Base-by-base conservation (phyloP, 1,284 basidiomycete species). In the Ganoderma leucocontextum region DNA sequence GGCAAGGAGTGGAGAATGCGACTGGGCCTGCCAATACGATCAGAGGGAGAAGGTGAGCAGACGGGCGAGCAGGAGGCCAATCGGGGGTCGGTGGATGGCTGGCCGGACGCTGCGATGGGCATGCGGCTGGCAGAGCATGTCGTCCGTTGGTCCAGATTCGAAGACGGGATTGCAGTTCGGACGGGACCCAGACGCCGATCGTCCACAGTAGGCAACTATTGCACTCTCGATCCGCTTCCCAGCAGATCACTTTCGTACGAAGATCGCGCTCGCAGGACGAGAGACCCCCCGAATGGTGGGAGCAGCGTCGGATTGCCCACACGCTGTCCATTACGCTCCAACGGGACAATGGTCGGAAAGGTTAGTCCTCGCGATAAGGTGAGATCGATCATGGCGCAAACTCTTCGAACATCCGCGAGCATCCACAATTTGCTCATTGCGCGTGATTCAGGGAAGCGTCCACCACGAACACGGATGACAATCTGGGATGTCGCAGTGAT, bases 1-100 rank as follows among this genome's bases (percentile, higher is more conserved):
- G 38, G 29, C 39, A 49, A 44, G 59, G 55, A 55, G 49, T n/a
- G 38, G 15, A 39, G 19, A 39, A 36, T 49, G 49, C 13, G 39
- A 63, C 41, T 36, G 57, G 65, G 10, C 60, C 67, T 68, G 67
- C 67, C 66, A 71, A 65, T 52, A 25, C 22, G 44, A 42, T 19
- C 33, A n/a, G 42, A 44, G 19, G 29, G 38, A 22, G 49, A 55
- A 58, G 65, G 63, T 39, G 35, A 33, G 7, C 19, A 42, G 35
- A 47, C 60, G 29, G 42, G n/a, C n/a, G 35, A 17, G 47, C 22
- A 33, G 17, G 42, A 35, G 38, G 55, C 5, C 13, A 17, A 38
- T 36, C 55, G 29, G 29, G 35, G 33, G 52, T 55, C 29, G 55
- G 64, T 13, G 59, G 44, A 39, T 29, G 42, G 44, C 36, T 41